phyloP scores from a whole-genome alignment of 345 rosid genomes.

The Syzygium jambos region DNA sequence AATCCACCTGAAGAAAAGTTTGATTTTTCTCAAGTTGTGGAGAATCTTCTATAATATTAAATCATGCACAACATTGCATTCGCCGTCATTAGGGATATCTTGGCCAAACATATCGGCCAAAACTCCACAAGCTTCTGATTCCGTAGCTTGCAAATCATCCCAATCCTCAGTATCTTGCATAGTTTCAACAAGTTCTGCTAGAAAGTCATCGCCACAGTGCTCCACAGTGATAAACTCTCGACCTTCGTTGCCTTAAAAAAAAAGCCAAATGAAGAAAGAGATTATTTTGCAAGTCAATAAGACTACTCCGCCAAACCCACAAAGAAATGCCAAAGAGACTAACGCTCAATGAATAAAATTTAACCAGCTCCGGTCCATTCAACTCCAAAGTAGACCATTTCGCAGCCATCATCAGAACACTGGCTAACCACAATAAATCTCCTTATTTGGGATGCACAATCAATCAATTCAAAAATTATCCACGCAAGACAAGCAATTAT shows the following conservation, averaged over 20 bases:
- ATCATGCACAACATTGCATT: slow-evolving; percentile 5
- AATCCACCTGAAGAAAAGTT: too few species aligned
- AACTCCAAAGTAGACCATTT: too few species aligned
- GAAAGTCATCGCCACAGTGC: slow-evolving; percentile 78
- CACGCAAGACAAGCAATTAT: too few species aligned
- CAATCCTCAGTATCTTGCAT: slow-evolving; percentile 75
- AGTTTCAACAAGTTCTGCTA: slow-evolving; percentile 70
- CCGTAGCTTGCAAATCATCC: slow-evolving; percentile 66
- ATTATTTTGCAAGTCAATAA: neutral
- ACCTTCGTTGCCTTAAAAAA: slow-evolving; percentile 70
- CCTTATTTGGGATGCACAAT: too few species aligned
- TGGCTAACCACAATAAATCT: too few species aligned
- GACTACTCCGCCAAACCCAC: too few species aligned
- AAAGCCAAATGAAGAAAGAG: too few species aligned
- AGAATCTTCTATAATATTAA: slow-evolving; percentile 44
- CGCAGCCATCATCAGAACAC: too few species aligned
- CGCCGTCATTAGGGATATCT: slow-evolving; percentile 2
- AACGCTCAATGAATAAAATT: too few species aligned
- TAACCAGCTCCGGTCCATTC: too few species aligned
- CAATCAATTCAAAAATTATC: too few species aligned
- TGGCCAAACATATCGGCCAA: slow-evolving; percentile 43
- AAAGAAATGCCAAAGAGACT: too few species aligned
- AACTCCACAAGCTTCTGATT: slow-evolving; percentile 74
- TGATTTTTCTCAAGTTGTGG: slow-evolving; percentile 22
- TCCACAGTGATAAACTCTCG: slow-evolving; percentile 73